Evolutionary conservation across 2,329 filamentous ascomycete species (phyloP), one percentile per base, ranked within the genome.

Genomic region (Trichoderma arundinaceum): DNA sequence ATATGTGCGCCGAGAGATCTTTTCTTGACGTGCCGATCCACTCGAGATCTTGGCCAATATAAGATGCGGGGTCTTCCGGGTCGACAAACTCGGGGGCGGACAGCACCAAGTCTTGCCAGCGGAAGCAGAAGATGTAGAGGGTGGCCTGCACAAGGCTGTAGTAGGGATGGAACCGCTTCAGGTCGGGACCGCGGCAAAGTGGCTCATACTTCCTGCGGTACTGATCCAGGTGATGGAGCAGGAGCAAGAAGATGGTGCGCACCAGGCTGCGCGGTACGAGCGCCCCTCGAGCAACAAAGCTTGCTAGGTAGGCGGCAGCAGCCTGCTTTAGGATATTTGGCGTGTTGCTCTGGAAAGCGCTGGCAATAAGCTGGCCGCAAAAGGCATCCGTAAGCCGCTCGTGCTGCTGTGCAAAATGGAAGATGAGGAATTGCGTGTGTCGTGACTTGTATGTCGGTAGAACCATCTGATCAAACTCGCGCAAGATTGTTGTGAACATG

Each of bases 111-210:
- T 98, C 94, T 68, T 92, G 90, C 95, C 95, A 99, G 64, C 95
- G 89, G 82, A 99, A 99, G 81, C 95, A 99, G 74, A 96, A 97
- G 66, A 96, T 94, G 80, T 97, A 97, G 28, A 97, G 85, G 2
- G 96, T 83, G 1, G 93, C 93, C 77, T 97, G 94, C n/a, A 91
- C 88, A 54, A 93, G 88, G 17, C 91, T 89, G 76, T 97, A 97
- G 78, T 96, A 97, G 13, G 90, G 87, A 54, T 89, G 88, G 74
- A 94, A 97, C 53, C 90, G 89, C 68, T 90, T 88, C 65, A 96
- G 85, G 75, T 99, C 93, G 0, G 95, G 95, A 3, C 92, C 93
- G 15, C 88, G 88, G 75, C 93, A 96, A 35, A 84, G 81, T 5
- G 85, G 81, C 74, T 96, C 91, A 75, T 93, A 90, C 53, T 88